phyloP scores from a whole-genome alignment of 2,329 filamentous ascomycete genomes.

The Phialocephala subalpina region DNA sequence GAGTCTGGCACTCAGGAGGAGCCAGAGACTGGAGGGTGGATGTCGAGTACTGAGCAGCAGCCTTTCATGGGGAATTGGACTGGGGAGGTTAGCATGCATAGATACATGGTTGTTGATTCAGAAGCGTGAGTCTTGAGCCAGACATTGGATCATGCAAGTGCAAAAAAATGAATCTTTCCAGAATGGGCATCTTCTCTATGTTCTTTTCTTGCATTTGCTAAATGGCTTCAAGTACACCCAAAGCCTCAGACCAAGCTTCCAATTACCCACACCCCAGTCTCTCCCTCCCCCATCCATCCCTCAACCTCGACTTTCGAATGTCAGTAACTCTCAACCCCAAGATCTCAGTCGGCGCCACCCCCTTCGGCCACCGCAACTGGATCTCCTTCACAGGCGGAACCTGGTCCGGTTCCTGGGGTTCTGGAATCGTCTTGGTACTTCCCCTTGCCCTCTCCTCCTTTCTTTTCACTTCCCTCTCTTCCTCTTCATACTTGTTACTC shows the following conservation, averaged over 20 bases:
- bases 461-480: neutral
- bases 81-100: slow-evolving; percentile 13
- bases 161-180: neutral
- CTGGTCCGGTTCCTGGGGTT: slow-evolving; percentile 58
- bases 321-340: slow-evolving; percentile 54
- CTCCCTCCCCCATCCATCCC: slow-evolving; percentile 54
- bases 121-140: neutral
- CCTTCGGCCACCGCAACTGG: slow-evolving; percentile 55
- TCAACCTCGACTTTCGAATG: slow-evolving; percentile 60
- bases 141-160: neutral
- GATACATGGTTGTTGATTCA: neutral
- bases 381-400: slow-evolving; percentile 56
- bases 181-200: neutral
- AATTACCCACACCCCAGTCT: slow-evolving; percentile 48
- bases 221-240: slow-evolving; percentile 31
- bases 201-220: slow-evolving; percentile 5
- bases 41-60: slow-evolving; percentile 14
- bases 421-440: slow-evolving; percentile 52
- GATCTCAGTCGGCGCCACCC: slow-evolving; percentile 52
- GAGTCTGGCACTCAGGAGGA: slow-evolving; percentile 1
- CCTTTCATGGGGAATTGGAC: slow-evolving; percentile 17
- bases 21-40: slow-evolving; percentile 17
- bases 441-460: neutral
- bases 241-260: slow-evolving; percentile 22
- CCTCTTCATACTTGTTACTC: slow-evolving; percentile 6